These are phyloP conservation scores for Pyrenophora seminiperda DNA, from an alignment of 2,329 filamentous ascomycete species.

Conservation along the genomic window DNA sequence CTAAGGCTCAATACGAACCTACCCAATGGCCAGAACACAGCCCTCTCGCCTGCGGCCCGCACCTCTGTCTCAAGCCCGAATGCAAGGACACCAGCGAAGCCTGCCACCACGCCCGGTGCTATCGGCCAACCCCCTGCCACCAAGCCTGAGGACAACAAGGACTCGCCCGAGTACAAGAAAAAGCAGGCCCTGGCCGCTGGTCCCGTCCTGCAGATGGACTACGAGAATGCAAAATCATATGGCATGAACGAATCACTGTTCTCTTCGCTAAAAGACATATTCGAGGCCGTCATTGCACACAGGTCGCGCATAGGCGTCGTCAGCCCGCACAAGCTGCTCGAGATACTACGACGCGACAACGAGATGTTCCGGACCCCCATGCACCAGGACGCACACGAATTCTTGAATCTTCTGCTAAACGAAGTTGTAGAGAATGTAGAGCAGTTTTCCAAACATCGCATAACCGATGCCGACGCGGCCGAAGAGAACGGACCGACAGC, in stretches of 20 bases:
- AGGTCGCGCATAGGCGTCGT: slow-evolving; percentile 84
- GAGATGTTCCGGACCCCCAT: slow-evolving; percentile 97
- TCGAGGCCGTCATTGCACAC: slow-evolving; percentile 84
- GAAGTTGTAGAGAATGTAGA: slow-evolving; percentile 95
- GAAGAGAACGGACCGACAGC: slow-evolving; percentile 28
- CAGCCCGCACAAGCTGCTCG: slow-evolving; percentile 88
- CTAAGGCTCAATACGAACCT: slow-evolving; percentile 49
- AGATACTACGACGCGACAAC: slow-evolving; percentile 91
- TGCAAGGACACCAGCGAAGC: slow-evolving; percentile 43
- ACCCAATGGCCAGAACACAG: slow-evolving; percentile 43
- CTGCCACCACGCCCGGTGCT: slow-evolving; percentile 53
- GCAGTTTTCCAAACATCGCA: slow-evolving; percentile 72
- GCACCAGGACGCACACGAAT: slow-evolving; percentile 98
- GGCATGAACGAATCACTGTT: slow-evolving; percentile 96
- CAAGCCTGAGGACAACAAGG: slow-evolving; percentile 88
- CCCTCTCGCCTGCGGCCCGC: slow-evolving; percentile 63
- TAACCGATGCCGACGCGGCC: slow-evolving; percentile 45
- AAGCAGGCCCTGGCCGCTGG: slow-evolving; percentile 89
- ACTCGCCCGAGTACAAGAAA: slow-evolving; percentile 97
- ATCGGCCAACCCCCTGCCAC: slow-evolving; percentile 61
- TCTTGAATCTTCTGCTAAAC: slow-evolving; percentile 92
- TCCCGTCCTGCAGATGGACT: slow-evolving; percentile 82
- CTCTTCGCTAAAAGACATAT: slow-evolving; percentile 93
- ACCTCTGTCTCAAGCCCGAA: slow-evolving; percentile 43
- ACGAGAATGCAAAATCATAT: slow-evolving; percentile 78